Base-by-base conservation (phyloP, 2,329 filamentous ascomycete genomes). In the Pseudogymnoascus sp. region DNA sequence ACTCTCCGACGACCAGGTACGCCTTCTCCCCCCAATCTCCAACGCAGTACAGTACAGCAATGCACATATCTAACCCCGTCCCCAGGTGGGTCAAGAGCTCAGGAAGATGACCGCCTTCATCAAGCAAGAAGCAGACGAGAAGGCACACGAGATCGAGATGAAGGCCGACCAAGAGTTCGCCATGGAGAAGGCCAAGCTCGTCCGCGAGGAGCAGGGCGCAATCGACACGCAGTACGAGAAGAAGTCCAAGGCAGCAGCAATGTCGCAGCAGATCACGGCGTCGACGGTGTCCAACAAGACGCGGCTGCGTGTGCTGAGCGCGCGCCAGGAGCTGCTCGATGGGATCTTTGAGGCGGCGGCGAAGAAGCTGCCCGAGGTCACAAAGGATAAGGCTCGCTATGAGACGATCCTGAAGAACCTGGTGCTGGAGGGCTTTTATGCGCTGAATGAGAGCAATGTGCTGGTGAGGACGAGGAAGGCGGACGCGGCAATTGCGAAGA, bases 81-180 rank as follows among this genome's bases (percentile, higher is more conserved):
- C 67, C 29, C 76, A 97, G 92, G 95, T 99, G 84, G 88, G 90
- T 80, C 88, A 91, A 80, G 95, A 99, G 86, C 90, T 99, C 79
- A 93, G 91, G 84, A 99, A 99, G 86, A 99, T 99, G 95, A 97
- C 95, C 65, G 93, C 93, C 75, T 99, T 99, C 86, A 99, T 99
- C 86, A 91, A 92, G 78, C 95, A 97, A 81, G 95, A 99, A 81
- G 95, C 95, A 65, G 85, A 89, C 74, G 95, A 99, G 77, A 99
- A 99, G 80, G 92, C 92, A 72, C 90, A 90, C 75, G 95, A 99
- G 79, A 97, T 99, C 78, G 86, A 95, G 74, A 89, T 97, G 80
- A 97, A 97, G 80, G 95, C 95, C 77, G 93, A 97, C 81, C 92
- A 97, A 78, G 95, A 99, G 79, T 97, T 97, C 79, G 90, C 91